Base-by-base conservation (phyloP, 2,329 filamentous ascomycete species). In the Gremmenia infestans region DNA sequence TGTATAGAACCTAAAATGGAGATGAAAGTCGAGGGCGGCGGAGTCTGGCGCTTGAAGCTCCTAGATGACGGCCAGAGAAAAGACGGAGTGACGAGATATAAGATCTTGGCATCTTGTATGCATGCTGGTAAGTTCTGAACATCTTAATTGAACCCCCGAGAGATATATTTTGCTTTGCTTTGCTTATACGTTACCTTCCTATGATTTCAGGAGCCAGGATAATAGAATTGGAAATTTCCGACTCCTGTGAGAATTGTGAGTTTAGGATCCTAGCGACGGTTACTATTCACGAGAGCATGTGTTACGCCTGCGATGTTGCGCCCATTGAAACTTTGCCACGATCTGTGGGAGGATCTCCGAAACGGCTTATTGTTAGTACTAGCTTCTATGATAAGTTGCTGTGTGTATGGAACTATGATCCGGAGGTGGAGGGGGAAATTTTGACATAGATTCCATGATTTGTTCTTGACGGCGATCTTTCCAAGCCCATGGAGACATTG, bases 221-320 rank as follows among this genome's bases (percentile, higher is more conserved):
- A 17, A 12, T 45, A 45, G 42, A 45, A 22, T 58, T 43, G 51
- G 37, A 39, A 52, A 42, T 19, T 17, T 22, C 39, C 60, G 61
- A 17, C 37, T n/a, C 90, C 85, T 80, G 67, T 67, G 1, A 85
- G 14, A 17, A 19, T 2, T 23, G 9, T 6, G 11, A 3, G 3
- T 28, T 93, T 54, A 74, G 80, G 46, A 76, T 93, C 1, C 63
- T 91, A 48, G 85, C 81, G 0, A 81, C 78, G 51, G 96, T 96
- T 65, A 87, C 90, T 63, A 89, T 93, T 68, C 91, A 97, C 69
- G 78, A 88, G 73, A 96, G 91, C 70, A 96, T 97, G 90, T 96
- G 96, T 67, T 97, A 97, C 70, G 92, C 87, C 6, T 89, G 88
- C 64, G 91, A 92, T 71, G 81, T 84, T 56, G 78, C 81, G 61